Evolutionary conservation across 768 basidiomycete genomes (phyloP).

Genomic region (Boletus subcaerulescens): DNA sequence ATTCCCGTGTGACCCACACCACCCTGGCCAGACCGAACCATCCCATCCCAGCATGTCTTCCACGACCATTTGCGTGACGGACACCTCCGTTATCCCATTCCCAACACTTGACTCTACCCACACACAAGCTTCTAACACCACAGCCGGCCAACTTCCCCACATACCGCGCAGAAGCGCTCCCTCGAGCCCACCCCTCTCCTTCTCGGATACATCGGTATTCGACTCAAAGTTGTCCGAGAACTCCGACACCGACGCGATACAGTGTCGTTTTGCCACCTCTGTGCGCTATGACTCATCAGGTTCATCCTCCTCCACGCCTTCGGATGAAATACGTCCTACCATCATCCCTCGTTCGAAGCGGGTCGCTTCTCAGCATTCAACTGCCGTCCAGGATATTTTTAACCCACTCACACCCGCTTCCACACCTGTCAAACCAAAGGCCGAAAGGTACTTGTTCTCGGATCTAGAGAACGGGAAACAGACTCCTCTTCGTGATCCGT

Average conservation of each 20-base stretch:
- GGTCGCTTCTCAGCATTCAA: constrained; percentile 27
- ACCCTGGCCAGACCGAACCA: constrained; percentile 3
- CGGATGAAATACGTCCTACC: constrained; percentile 36
- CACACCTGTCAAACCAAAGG: constrained; percentile 26
- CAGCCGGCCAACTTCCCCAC: constrained; percentile 59
- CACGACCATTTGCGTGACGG: constrained; percentile 24
- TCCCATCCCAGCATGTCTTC: constrained; percentile 14
- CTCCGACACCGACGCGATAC: constrained; percentile 4
- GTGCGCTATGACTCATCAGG: constrained; percentile 30
- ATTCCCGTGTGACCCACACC: not conserved
- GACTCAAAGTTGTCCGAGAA: constrained; percentile 1
- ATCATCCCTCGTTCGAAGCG: constrained; percentile 39
- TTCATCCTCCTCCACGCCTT: constrained; percentile 38
- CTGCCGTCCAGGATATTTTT: constrained; percentile 28
- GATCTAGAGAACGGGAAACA: constrained; percentile 15
- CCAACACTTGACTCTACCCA: constrained; percentile 23
- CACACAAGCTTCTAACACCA: constrained; percentile 46
- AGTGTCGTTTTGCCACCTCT: constrained; percentile 1
- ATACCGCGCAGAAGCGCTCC: constrained; percentile 50
- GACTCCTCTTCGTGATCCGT: constrained; percentile 23
- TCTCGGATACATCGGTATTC: constrained; percentile 16
- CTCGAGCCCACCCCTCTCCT: constrained; percentile 5
- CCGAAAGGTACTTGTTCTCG: constrained; percentile 6
- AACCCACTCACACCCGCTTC: constrained; percentile 43
- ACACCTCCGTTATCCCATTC: constrained; percentile 27